These are phyloP conservation scores for Zygotorulaspora sp. DNA, from an alignment of 805 yeast genomes.

Conservation along the genomic window DNA sequence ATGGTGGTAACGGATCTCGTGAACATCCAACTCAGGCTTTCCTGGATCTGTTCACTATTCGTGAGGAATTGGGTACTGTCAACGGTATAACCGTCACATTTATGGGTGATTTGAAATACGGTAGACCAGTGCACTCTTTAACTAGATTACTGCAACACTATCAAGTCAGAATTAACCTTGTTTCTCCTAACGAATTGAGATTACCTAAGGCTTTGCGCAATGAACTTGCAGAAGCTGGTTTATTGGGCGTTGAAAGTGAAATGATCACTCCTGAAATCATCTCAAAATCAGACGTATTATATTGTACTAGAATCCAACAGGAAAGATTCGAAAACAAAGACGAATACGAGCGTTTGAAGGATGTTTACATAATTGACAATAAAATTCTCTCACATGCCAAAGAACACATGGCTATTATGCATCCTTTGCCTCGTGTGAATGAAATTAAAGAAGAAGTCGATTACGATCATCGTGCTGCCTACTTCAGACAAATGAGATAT, in stretches of 20 bases:
- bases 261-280: slow-evolving; percentile 79
- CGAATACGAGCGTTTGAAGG: slow-evolving; percentile 84
- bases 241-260: slow-evolving; percentile 70
- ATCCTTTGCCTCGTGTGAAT: slow-evolving; percentile 94
- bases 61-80: slow-evolving; percentile 98
- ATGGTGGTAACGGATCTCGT: slow-evolving; percentile 96
- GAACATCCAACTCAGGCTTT: slow-evolving; percentile 99
- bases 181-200: slow-evolving; percentile 82
- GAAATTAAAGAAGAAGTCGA: slow-evolving; percentile 98
- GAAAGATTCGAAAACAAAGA: slow-evolving; percentile 79
- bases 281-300: slow-evolving; percentile 86
- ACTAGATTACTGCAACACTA: slow-evolving; percentile 86
- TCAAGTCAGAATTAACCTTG: slow-evolving; percentile 88
- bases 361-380: slow-evolving; percentile 89
- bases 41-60: slow-evolving; percentile 92
- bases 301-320: slow-evolving; percentile 97
- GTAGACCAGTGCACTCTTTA: slow-evolving; percentile 97
- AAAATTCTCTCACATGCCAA: slow-evolving; percentile 86
- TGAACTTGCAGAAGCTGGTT: slow-evolving; percentile 59
- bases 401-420: slow-evolving; percentile 98
- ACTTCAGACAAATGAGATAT: slow-evolving; percentile 98
- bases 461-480: slow-evolving; percentile 98
- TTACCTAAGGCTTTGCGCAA: slow-evolving; percentile 72
- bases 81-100: slow-evolving; percentile 97
- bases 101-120: slow-evolving; percentile 98